A percentile compares a stretch with the other conserved stretches of the same genome.
These are phyloP conservation scores for Candida coquimbonensis DNA, from an alignment of 805 yeast species.

Conservation along the genomic window DNA sequence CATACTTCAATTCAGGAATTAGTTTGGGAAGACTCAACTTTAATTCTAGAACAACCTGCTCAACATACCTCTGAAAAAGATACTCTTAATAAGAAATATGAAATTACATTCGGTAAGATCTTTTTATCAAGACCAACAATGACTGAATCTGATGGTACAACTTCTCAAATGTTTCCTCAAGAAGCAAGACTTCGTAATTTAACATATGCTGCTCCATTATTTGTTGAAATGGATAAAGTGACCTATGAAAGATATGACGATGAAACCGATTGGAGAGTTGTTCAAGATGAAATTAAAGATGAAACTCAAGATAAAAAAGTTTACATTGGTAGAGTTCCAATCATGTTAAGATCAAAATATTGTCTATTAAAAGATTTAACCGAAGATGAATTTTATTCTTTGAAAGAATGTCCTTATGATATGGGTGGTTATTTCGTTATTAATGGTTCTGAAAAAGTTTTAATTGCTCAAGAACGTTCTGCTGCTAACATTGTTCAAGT, in stretches of 20 bases:
- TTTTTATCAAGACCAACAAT: constrained; percentile 95
- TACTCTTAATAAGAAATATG: constrained; percentile 85
- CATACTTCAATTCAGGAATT: constrained; percentile 95
- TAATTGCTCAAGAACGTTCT: constrained; percentile 97
- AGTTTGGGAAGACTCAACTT: constrained; percentile 90
- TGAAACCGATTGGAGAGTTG: constrained; percentile 52
- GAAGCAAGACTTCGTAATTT: constrained; percentile 95
- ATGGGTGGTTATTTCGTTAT: constrained; percentile 99
- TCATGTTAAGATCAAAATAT: constrained; percentile 94
- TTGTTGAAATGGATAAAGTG: constrained; percentile 90
- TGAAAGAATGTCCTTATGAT: constrained; percentile 98
- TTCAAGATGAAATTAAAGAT: constrained; percentile 49
- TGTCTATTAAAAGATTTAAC: constrained; percentile 87
- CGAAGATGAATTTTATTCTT: constrained; percentile 88
- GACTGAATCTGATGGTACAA: constrained; percentile 99
- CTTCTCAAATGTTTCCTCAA: constrained; percentile 97
- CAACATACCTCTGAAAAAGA: constrained; percentile 92
- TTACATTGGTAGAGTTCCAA: constrained; percentile 94
- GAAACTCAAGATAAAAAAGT: constrained; percentile 76
- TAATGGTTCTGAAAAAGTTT: constrained; percentile 96
- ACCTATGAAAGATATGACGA: constrained; percentile 81
- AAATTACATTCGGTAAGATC: constrained; percentile 95
- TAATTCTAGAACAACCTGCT: constrained; percentile 95
- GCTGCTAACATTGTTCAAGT: constrained; percentile 99
- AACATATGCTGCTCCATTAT: constrained; percentile 93